Conservation (phyloP, 805 yeast genomes). For the Metschnikowia proteae region DNA sequence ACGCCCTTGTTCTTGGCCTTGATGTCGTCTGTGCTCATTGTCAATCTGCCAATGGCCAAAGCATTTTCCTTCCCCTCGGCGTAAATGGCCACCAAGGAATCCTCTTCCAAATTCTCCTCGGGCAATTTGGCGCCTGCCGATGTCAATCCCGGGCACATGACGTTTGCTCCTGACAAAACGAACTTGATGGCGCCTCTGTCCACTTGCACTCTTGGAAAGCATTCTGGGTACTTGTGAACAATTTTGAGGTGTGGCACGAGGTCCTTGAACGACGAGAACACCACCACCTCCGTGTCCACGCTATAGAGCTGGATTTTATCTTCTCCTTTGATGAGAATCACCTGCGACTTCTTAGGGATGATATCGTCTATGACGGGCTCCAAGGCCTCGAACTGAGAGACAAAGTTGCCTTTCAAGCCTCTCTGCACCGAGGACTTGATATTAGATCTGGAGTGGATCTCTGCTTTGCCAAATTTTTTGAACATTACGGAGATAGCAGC, state of each 20-base stretch:
- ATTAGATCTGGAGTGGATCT: constrained; percentile 84
- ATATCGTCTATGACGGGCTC: constrained; percentile 76
- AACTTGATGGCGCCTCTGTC: constrained; percentile 96
- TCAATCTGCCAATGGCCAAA: constrained; percentile 81
- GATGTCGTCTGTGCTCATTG: constrained; percentile 88
- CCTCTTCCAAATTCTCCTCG: constrained; percentile 62
- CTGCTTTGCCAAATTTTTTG: constrained; percentile 73
- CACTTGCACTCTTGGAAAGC: constrained; percentile 83
- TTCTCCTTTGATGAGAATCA: constrained; percentile 78
- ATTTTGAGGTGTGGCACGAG: constrained; percentile 70
- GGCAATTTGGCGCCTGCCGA: constrained; percentile 82
- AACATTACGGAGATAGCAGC: constrained; percentile 33
- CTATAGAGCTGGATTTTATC: constrained; percentile 79
- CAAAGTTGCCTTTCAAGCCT: constrained; percentile 72
- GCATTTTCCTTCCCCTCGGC: constrained; percentile 94
- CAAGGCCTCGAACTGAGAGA: constrained; percentile 66
- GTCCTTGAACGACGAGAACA: constrained; percentile 78
- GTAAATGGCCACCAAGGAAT: constrained; percentile 70
- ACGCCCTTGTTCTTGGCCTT: constrained; percentile 79
- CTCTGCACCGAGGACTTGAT: constrained; percentile 94
- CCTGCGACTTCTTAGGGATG: constrained; percentile 85
- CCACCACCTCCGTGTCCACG: constrained; percentile 67
- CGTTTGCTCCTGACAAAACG: constrained; percentile 91
- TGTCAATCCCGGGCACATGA: constrained; percentile 95
- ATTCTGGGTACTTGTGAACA: constrained; percentile 77